These are phyloP conservation scores for Aureobasidium sp. DNA, from an alignment of 2,329 filamentous ascomycete genomes.

Conservation along the genomic window DNA sequence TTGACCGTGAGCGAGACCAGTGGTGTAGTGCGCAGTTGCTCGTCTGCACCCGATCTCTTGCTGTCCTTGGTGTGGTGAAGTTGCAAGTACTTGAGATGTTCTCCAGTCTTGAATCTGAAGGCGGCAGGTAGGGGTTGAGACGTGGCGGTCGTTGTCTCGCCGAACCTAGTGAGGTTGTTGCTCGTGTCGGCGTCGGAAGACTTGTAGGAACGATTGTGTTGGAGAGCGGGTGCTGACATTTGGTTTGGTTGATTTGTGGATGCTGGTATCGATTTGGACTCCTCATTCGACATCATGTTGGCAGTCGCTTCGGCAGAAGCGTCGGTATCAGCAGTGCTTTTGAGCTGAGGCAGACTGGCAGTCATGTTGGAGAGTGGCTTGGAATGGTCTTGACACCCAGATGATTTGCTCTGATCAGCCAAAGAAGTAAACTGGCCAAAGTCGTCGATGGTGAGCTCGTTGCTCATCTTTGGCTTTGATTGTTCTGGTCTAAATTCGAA, in stretches of 20 bases:
- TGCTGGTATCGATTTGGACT: no score
- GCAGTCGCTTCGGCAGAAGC: no score
- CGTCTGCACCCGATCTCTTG: background rate
- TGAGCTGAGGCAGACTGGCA: background rate
- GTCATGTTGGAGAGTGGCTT: background rate
- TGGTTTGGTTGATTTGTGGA: no score
- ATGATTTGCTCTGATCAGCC: background rate
- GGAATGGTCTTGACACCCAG: background rate
- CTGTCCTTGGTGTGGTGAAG: background rate
- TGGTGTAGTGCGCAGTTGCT: constrained; percentile 10
- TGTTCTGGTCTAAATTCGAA: background rate
- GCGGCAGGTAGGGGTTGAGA: background rate
- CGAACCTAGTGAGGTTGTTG: no score
- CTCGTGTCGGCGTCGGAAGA: background rate
- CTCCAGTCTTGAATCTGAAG: background rate
- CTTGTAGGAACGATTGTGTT: no score
- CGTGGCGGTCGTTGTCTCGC: background rate
- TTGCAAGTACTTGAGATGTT: background rate
- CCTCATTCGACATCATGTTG: background rate
- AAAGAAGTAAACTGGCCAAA: background rate
- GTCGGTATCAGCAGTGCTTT: background rate
- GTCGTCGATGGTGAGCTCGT: background rate
- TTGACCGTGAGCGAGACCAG: constrained; percentile 7
- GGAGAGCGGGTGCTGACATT: no score
- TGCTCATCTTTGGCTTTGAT: background rate